Conservation (phyloP, 176 grass and related monocot species). For the Hordeum marinum region DNA sequence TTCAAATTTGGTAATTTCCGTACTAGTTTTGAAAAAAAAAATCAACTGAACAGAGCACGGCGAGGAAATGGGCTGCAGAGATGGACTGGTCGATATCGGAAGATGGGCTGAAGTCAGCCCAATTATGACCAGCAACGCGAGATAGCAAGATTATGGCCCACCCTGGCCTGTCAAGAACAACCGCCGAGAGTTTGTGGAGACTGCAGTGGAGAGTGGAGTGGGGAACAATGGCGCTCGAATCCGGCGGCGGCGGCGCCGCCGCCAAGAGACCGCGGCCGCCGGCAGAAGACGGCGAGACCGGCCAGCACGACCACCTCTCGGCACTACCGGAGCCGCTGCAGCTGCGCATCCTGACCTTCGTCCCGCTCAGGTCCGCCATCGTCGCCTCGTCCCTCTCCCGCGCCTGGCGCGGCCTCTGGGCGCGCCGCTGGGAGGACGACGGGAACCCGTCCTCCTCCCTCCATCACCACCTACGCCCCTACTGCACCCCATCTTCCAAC, state of each 20-base stretch:
- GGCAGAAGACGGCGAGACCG: neutral
- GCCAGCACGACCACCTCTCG: slow-evolving; percentile 10
- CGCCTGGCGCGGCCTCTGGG: slow-evolving; percentile 44
- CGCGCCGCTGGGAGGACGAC: slow-evolving; percentile 27
- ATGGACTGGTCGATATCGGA: too few species aligned
- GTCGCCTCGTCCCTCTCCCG: slow-evolving; percentile 28
- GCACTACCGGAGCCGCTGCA: slow-evolving; percentile 34
- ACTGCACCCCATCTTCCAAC: neutral
- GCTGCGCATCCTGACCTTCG: slow-evolving; percentile 31
- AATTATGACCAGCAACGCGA: too few species aligned
- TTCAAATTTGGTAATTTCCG: too few species aligned
- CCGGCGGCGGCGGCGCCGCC: neutral
- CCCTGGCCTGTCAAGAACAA: too few species aligned
- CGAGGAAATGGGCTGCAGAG: too few species aligned
- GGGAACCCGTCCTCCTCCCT: slow-evolving; percentile 5
- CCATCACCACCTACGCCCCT: slow-evolving; percentile 1
- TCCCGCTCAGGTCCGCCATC: slow-evolving; percentile 52
- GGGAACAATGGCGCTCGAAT: neutral
- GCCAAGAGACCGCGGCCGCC: neutral
- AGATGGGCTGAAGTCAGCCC: too few species aligned
- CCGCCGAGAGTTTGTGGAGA: too few species aligned
- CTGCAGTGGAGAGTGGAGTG: neutral
- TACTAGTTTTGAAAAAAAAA: too few species aligned
- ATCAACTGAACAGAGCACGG: too few species aligned
- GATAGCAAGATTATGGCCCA: too few species aligned